Base-by-base conservation (phyloP, 768 basidiomycete genomes). In the Pisolithus albus region DNA sequence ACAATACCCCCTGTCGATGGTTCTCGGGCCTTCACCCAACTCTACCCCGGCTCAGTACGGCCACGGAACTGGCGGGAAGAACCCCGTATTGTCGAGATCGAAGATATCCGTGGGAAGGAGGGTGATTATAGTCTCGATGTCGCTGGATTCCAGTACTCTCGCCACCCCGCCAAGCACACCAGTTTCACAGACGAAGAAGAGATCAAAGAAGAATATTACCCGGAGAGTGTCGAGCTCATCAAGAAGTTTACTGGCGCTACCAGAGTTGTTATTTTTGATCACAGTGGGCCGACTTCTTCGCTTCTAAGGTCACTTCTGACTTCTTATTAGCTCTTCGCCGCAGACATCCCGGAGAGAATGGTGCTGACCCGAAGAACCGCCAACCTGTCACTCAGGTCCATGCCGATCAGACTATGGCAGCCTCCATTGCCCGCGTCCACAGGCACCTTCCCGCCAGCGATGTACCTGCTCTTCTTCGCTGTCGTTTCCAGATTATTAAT, bases 401-500 rank as follows among this genome's bases (percentile, higher is more conserved):
- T 48, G 73, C 78, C 37, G 81, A 83, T 58, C 80, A 82, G 57
- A 80, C 80, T 0, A 4, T 5, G 7, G 21, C 21, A 24, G 1
- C n/a, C 13, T 69, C 75, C 28, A 57, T 64, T 19, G 70, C 69
- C 7, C 70, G 75, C 4, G 77, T 79, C 13, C 63, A 67, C 34
- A 69, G 68, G 34, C 75, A 78, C 55, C 68, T 75, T 11, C 73
- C 76, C 0, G 49, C 63, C 2, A 64, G 59, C 43, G 75, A 78
- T 38, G 75, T 66, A 0, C 66, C 66, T 55, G 62, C 32, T 40
- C 57, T 77, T 46, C 67, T 77, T 34, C 60, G 70, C 53, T 61
- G 66, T 21, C 75, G 77, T 52, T 79, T 76, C 62, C 76, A 78
- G 56, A 75, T 80, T 54, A 70, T 80, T 54, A 79, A 79, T 61